A percentile compares a stretch with the other conserved stretches of the same genome.
These are phyloP conservation scores for Fusarium protoensiforme DNA, from an alignment of 2,329 filamentous ascomycete species.

Conservation along the genomic window DNA sequence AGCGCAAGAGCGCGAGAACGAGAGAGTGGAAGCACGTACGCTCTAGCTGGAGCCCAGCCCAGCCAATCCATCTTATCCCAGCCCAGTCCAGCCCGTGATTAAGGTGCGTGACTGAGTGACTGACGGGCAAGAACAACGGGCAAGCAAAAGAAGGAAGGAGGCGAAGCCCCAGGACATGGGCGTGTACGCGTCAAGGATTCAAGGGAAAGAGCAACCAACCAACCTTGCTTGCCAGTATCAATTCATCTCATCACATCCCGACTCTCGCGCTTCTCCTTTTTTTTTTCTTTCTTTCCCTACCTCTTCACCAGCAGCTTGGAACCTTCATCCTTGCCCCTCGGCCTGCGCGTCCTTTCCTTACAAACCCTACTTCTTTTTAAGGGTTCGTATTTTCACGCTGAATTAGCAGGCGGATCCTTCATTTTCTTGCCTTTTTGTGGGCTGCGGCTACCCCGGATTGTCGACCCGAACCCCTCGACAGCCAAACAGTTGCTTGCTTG, in stretches of 20 bases:
- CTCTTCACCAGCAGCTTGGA: background rate
- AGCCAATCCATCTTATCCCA: background rate
- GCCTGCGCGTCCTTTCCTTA: background rate
- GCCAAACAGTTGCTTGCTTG: conserved; percentile 33
- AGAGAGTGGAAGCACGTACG: background rate
- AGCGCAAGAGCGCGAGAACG: background rate
- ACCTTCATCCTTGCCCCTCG: background rate
- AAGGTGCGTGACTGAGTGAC: background rate
- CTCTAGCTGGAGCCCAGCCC: background rate
- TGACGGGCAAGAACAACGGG: conserved; percentile 13
- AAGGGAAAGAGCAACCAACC: background rate
- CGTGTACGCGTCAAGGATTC: conserved; percentile 2
- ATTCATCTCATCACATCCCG: background rate
- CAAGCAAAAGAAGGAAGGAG: conserved; percentile 18
- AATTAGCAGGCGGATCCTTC: conserved; percentile 33
- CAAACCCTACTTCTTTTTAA: background rate
- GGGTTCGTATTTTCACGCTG: conserved; percentile 1
- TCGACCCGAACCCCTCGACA: conserved; percentile 28
- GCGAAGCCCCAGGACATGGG: conserved; percentile 22
- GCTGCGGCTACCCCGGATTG: conserved; percentile 43
- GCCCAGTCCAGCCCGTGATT: conserved; percentile 1
- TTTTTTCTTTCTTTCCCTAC: background rate
- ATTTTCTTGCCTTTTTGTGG: conserved; percentile 31
- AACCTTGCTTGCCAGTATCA: background rate
- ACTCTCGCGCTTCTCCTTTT: background rate